Conservation (phyloP, 2,329 filamentous ascomycete species). For the Chaetomiaceae sp. region DNA sequence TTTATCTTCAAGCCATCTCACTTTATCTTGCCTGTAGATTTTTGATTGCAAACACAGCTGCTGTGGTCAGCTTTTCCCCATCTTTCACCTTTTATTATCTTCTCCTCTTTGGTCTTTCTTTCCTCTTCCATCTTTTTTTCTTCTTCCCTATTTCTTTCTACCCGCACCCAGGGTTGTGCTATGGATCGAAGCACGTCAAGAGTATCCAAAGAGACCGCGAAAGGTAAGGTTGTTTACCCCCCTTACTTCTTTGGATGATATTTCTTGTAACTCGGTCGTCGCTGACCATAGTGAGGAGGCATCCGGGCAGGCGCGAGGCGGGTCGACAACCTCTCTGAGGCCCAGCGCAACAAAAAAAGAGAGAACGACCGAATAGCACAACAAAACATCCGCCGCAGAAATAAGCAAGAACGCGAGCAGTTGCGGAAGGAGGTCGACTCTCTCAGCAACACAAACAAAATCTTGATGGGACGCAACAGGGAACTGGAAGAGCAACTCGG, state of each 20-base stretch:
- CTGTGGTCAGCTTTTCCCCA: too few relatives aligned
- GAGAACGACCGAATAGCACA: constrained; percentile 91
- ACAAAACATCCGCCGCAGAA: constrained; percentile 78
- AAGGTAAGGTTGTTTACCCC: too few relatives aligned
- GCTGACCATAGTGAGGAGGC: constrained; percentile 2
- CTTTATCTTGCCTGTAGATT: too few relatives aligned
- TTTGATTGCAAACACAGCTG: too few relatives aligned
- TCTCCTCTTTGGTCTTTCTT: too few relatives aligned
- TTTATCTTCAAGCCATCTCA: too few relatives aligned
- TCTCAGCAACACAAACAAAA: constrained; percentile 51
- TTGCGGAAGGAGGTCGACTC: constrained; percentile 73
- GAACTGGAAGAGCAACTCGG: constrained; percentile 53
- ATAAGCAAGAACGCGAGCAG: constrained; percentile 77
- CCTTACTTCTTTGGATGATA: too few relatives aligned
- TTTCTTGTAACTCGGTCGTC: not conserved
- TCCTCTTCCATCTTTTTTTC: too few relatives aligned
- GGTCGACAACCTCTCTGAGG: constrained; percentile 13
- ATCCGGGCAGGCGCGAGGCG: constrained; percentile 49
- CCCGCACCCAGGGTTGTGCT: too few relatives aligned
- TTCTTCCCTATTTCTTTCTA: too few relatives aligned
- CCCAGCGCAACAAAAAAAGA: constrained; percentile 80
- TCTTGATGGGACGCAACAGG: constrained; percentile 50
- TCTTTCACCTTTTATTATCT: too few relatives aligned
- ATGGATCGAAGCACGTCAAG: constrained; percentile 30
- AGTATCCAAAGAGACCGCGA: constrained; percentile 45